Evolutionary conservation across 1,284 basidiomycete species (phyloP).

Genomic region (Papiliotrema flavescens): DNA sequence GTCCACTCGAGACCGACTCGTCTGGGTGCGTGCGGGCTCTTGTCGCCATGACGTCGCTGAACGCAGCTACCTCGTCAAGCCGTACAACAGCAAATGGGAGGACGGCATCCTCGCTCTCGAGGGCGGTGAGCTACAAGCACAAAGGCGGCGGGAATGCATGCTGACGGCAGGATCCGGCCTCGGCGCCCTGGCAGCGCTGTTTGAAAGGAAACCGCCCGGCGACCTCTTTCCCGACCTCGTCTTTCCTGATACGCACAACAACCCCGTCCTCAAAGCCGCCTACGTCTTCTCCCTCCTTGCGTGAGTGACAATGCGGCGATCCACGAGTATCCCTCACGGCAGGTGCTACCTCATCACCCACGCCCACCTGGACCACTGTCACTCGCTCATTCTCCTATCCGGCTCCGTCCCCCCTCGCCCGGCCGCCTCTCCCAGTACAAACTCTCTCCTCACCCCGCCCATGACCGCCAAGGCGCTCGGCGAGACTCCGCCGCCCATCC

Average conservation of each 20-base stretch:
- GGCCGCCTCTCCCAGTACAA: constrained; percentile 3
- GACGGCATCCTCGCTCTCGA: constrained; percentile 45
- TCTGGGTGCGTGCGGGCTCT: constrained; percentile 33
- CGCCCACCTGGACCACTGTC: constrained; percentile 46
- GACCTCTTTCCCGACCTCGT: constrained; percentile 32
- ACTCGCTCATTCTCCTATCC: constrained; percentile 44
- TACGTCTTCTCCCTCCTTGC: constrained; percentile 45
- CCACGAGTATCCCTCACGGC: constrained; percentile 1
- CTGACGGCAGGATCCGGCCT: constrained; percentile 39
- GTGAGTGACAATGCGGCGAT: constrained; percentile 20
- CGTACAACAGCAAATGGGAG: constrained; percentile 34
- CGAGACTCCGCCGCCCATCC: not conserved
- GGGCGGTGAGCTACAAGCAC: constrained; percentile 36
- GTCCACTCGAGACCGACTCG: constrained; percentile 47
- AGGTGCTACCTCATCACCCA: constrained; percentile 49
- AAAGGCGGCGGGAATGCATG: not conserved
- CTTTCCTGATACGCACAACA: constrained; percentile 35
- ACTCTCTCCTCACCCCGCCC: constrained; percentile 8
- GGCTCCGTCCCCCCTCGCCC: constrained; percentile 38
- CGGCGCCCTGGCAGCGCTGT: constrained; percentile 36
- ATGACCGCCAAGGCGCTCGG: not conserved
- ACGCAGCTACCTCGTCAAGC: constrained; percentile 44
- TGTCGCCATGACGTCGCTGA: not conserved
- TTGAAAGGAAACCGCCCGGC: constrained; percentile 9
- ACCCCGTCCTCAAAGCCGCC: constrained; percentile 42